A percentile compares a stretch with the other conserved stretches of the same genome.
phyloP scores from a whole-genome alignment of 306 rosid genomes.

The Acacia melanoxylon region DNA sequence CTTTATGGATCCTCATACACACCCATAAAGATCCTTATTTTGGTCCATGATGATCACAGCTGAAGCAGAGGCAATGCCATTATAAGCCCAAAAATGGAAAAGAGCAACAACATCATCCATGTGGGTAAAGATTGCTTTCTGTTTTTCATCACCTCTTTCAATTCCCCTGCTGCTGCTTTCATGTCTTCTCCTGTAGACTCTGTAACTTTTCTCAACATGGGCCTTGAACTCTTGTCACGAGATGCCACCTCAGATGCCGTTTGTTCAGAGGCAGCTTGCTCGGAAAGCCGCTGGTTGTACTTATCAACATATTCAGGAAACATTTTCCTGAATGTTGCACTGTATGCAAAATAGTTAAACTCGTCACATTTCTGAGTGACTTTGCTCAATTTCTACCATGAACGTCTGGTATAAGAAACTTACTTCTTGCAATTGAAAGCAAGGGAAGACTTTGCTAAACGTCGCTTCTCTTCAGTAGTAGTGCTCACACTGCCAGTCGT shows the following conservation, averaged over 20 bases:
- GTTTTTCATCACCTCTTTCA: conserved; percentile 46
- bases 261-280: conserved; percentile 56
- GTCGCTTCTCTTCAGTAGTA: conserved; percentile 82
- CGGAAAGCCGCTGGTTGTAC: conserved; percentile 67
- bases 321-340: conserved; percentile 85
- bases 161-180: conserved; percentile 47
- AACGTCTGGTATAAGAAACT: conserved; percentile 31
- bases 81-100: conserved; percentile 85
- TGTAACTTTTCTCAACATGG: conserved; percentile 41
- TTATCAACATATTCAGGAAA: conserved; percentile 97
- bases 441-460: conserved; percentile 87
- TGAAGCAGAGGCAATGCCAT: conserved; percentile 98
- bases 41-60: conserved; percentile 43
- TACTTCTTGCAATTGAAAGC: conserved; percentile 90
- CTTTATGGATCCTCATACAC: conserved; percentile 25
- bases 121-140: conserved; percentile 69
- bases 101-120: conserved; percentile 87
- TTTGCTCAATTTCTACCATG: conserved; percentile 9
- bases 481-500: conserved; percentile 97
- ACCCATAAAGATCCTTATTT: conserved; percentile 13
- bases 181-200: conserved; percentile 51
- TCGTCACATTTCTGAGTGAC: conserved; percentile 10
- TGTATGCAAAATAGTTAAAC: conserved; percentile 38
- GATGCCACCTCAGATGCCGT: conserved; percentile 37
- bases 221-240: conserved; percentile 44